Base-by-base conservation (phyloP, 164 flowering plant species). In the Liriodendron chinense region DNA sequence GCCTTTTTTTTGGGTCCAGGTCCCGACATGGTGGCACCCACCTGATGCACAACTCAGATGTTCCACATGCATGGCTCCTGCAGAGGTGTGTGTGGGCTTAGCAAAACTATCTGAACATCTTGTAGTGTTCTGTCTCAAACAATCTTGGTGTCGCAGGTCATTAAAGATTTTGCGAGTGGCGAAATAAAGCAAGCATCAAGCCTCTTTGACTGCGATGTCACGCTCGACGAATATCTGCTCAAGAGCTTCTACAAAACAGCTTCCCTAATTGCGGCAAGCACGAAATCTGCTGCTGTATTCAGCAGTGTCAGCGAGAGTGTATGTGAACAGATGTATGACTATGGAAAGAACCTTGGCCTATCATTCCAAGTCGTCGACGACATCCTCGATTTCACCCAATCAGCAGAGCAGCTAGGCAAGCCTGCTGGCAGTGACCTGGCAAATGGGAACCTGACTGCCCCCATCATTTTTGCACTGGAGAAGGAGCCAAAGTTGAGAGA, bases 101-200 rank as follows among this genome's bases (percentile, higher is more conserved):
- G 59, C 59, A 53, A 53, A 12, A 53, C 20, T 53, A 12, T 9
- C 43, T 34, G 43, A 34, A 34, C 43, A 34, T 34, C 21, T 70
- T 64, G 5, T 74, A 43, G 10, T 47, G 47, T 63, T 79, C 50
- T 72, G 24, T 72, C 22, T 49, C 21, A 26, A 47, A 12, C 66
- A 6, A 69, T 72, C 24, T 72, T 69, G 71, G 24, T 49, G 2
- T 67, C 34, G 3, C 89, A 94, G 98, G 99, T 95, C 9, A 95
- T 95, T 69, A 95, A 95, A 86, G 99, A 95, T 82, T 95, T 95
- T 80, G 99, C 99, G 1, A 95, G 99, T 80, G 98, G 99, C 72
- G 99, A 95, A 88, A 95, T 95, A 85, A 92, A 91, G 84, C 99
- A 95, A 83, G 99, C 98, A 10, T 92, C 99, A 0, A 89, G 97